Percentiles rank a stretch among this genome's conserved stretches.
Conservation (phyloP, 495 filamentous ascomycete species). For the Aspergillus indologenus region DNA sequence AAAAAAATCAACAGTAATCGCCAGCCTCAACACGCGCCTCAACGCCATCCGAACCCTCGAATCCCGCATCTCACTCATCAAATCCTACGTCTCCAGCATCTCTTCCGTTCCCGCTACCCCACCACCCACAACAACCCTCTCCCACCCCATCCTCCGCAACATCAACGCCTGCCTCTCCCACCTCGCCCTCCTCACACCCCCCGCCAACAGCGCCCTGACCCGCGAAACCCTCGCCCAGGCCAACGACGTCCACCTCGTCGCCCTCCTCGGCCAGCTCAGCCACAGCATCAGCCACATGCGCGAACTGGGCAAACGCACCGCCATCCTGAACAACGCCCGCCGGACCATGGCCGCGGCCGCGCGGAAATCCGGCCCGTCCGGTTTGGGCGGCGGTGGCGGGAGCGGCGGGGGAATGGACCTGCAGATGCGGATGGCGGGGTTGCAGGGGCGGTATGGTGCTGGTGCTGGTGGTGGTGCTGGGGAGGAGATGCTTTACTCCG, state of each 20-base stretch:
- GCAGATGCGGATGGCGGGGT: constrained; percentile 21
- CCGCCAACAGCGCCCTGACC: constrained; percentile 54
- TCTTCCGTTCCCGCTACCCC: constrained; percentile 33
- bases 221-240: constrained; percentile 65
- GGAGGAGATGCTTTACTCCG: constrained; percentile 24
- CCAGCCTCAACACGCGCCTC: constrained; percentile 73
- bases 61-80: constrained; percentile 76
- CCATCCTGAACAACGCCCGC: constrained; percentile 54
- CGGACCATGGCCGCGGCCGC: constrained; percentile 14
- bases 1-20: constrained; percentile 47
- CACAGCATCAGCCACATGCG: constrained; percentile 62
- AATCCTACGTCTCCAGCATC: constrained; percentile 71
- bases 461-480: no score
- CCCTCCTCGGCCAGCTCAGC: constrained; percentile 65
- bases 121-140: constrained; percentile 24
- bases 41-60: constrained; percentile 93
- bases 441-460: constrained; percentile 21
- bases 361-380: not conserved
- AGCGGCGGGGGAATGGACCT: constrained; percentile 15
- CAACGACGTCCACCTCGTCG: constrained; percentile 74
- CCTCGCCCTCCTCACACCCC: constrained; percentile 50
- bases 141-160: constrained; percentile 55
- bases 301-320: constrained; percentile 70
- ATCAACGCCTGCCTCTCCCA: constrained; percentile 54
- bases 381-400: no score